Evolutionary conservation across 257 asterid species (phyloP).

Genomic region (Penstemon newberryi): DNA sequence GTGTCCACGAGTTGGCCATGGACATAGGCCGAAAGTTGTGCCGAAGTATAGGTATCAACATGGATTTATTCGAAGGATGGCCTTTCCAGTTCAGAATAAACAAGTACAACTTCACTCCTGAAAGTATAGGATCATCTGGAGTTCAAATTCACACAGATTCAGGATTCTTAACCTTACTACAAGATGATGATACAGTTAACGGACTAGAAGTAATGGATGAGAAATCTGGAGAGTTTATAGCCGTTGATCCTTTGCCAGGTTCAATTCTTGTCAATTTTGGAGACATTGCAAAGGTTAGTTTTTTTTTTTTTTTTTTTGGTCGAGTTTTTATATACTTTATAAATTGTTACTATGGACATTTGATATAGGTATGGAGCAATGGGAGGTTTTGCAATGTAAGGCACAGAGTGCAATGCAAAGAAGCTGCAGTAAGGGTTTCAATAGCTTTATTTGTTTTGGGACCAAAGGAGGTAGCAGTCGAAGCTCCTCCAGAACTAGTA

Average conservation of each 20-base stretch:
- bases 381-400: conserved; percentile 45
- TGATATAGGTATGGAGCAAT: conserved; percentile 40
- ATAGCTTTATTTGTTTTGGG: conserved; percentile 35
- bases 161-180: conserved; percentile 46
- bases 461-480: conserved; percentile 30
- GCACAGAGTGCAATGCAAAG: conserved; percentile 40
- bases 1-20: conserved; percentile 36
- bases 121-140: conserved; percentile 43
- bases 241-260: no score
- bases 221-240: no score
- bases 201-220: conserved; percentile 48
- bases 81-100: conserved; percentile 50
- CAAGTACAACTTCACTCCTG: conserved; percentile 41
- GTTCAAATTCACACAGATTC: conserved; percentile 51
- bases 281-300: no score
- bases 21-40: conserved; percentile 40
- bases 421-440: conserved; percentile 22
- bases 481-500: conserved; percentile 33
- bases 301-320: background rate
- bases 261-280: no score
- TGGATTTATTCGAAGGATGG: conserved; percentile 38
- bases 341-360: no score
- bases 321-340: no score
- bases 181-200: conserved; percentile 47
- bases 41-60: conserved; percentile 33